Percentiles rank a stretch among this genome's conserved stretches.
phyloP scores from a whole-genome alignment of 345 rosid species.

The Geranium rotundifolium region DNA sequence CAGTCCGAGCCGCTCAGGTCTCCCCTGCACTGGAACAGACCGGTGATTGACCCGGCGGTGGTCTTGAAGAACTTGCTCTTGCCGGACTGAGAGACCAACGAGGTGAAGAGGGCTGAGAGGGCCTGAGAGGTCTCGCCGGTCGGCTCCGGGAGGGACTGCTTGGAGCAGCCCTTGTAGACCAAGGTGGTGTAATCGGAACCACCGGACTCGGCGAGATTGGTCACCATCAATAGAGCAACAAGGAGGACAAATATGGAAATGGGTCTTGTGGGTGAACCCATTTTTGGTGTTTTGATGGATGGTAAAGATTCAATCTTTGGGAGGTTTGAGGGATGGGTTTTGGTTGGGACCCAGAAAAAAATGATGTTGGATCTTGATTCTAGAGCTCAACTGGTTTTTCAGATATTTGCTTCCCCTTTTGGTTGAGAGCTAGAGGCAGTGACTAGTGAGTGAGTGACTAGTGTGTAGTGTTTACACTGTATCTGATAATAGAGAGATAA shows the following conservation, averaged over 20 bases:
- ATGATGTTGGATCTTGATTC: not conserved
- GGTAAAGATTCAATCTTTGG: constrained; percentile 10
- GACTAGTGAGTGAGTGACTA: too few species aligned
- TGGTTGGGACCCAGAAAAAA: constrained; percentile 11
- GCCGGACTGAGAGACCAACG: constrained; percentile 71
- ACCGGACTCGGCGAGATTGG: constrained; percentile 37
- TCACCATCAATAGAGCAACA: constrained; percentile 20
- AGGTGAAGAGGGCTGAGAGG: constrained; percentile 73
- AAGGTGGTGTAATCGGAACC: constrained; percentile 49
- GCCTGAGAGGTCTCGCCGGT: constrained; percentile 72
- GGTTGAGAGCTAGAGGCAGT: not conserved
- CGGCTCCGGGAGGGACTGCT: constrained; percentile 70
- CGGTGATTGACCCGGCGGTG: constrained; percentile 81
- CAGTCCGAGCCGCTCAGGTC: constrained; percentile 69
- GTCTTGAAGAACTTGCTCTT: constrained; percentile 77
- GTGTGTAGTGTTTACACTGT: too few species aligned
- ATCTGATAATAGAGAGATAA: too few species aligned
- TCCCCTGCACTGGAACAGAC: constrained; percentile 92
- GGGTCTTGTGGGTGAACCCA: constrained; percentile 37
- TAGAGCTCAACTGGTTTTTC: not conserved
- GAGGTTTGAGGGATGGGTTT: constrained; percentile 15
- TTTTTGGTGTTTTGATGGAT: constrained; percentile 27
- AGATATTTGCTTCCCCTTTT: not conserved
- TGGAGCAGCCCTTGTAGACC: constrained; percentile 89
- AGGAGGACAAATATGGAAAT: constrained; percentile 15